phyloP scores from a whole-genome alignment of 768 basidiomycete genomes.

The Hemileccinum rubropunctum region DNA sequence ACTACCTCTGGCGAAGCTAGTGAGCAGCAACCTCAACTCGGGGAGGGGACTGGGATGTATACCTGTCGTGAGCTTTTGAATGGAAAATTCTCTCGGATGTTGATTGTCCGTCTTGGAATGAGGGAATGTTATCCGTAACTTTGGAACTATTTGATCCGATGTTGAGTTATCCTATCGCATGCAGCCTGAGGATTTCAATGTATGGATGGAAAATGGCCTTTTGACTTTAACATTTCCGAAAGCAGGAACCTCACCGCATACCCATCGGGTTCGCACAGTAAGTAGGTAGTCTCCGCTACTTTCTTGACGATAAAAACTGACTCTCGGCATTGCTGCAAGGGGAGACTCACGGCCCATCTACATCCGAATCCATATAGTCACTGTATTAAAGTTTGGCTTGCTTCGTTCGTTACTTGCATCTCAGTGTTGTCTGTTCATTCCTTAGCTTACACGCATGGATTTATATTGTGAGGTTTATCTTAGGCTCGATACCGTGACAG shows the following conservation, averaged over 20 bases:
- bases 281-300: neutral
- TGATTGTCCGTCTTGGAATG: neutral
- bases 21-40: neutral
- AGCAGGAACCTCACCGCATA: neutral
- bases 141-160: too few species aligned
- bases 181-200: neutral
- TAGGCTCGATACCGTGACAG: too few species aligned
- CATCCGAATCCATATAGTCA: too few species aligned
- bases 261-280: neutral
- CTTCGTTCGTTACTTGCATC: too few species aligned
- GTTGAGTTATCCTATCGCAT: too few species aligned
- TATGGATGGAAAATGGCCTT: neutral
- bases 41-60: neutral
- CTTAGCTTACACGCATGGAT: too few species aligned
- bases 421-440: too few species aligned
- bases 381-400: too few species aligned
- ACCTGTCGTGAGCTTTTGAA: neutral
- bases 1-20: neutral
- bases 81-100: neutral
- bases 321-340: neutral
- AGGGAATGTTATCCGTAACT: neutral
- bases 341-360: too few species aligned
- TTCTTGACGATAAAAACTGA: neutral
- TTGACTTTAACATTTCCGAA: neutral
- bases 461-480: too few species aligned